Conservation (phyloP, 495 filamentous ascomycete species). For the Friedmanniomyces simplex region DNA sequence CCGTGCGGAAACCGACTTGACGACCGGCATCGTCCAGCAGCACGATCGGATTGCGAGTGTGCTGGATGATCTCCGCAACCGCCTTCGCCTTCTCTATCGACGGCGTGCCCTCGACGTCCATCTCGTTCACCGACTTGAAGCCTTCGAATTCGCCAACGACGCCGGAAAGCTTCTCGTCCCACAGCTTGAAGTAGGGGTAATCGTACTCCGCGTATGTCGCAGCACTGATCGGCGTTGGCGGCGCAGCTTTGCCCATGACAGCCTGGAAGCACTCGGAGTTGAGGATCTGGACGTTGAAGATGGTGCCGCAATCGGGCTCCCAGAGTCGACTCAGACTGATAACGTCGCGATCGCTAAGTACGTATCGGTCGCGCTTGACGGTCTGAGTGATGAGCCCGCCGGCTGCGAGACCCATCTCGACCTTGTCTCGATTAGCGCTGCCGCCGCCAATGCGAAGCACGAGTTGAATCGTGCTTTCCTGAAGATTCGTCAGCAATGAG, state of each 20-base stretch:
- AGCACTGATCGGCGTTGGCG: constrained; percentile 16
- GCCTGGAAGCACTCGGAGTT: constrained; percentile 18
- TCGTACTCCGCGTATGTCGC: constrained; percentile 19
- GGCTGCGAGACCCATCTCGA: constrained; percentile 21
- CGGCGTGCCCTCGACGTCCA: constrained; percentile 10
- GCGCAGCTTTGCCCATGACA: constrained; percentile 18
- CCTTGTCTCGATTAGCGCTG: not conserved
- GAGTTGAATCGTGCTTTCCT: constrained; percentile 1
- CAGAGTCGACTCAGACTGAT: constrained; percentile 9
- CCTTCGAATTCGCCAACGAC: constrained; percentile 19
- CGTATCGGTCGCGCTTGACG: constrained; percentile 14
- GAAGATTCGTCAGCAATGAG: not conserved
- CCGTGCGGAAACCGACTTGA: constrained; percentile 4
- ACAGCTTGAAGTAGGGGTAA: constrained; percentile 24
- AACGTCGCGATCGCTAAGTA: too few relatives aligned
- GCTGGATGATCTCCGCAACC: constrained; percentile 6
- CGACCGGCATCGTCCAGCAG: constrained; percentile 2
- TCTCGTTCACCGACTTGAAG: constrained; percentile 21
- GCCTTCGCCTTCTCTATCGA: constrained; percentile 8
- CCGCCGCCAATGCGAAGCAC: constrained; percentile 7
- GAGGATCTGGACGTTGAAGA: constrained; percentile 25
- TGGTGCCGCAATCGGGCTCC: constrained; percentile 9
- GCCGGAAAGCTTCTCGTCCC: constrained; percentile 17
- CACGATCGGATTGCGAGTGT: constrained; percentile 5
- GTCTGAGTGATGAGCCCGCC: constrained; percentile 25